Percentiles rank a stretch among this genome's conserved stretches.
phyloP scores from a whole-genome alignment of 2,329 filamentous ascomycete species.

The Periglandula ipomoeae region DNA sequence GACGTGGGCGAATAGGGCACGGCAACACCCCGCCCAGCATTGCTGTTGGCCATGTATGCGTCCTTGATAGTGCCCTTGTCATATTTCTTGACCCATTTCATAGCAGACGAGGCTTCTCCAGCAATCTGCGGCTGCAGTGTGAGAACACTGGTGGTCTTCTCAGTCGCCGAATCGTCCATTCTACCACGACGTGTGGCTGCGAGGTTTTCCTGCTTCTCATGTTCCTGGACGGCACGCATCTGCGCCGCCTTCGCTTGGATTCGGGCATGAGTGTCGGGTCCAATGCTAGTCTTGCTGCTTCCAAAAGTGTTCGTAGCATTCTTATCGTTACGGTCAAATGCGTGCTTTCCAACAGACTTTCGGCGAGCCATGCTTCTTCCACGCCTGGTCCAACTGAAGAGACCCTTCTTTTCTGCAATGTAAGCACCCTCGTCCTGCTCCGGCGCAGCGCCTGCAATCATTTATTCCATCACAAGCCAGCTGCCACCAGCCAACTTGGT shows the following conservation, averaged over 20 bases:
- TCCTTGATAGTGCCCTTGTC: slow-evolving; percentile 81
- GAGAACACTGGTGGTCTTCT: slow-evolving; percentile 82
- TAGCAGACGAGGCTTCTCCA: slow-evolving; percentile 79
- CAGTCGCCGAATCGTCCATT: slow-evolving; percentile 48
- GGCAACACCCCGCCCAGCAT: slow-evolving; percentile 56
- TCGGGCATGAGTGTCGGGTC: slow-evolving; percentile 81
- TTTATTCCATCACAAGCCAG: slow-evolving; percentile 94
- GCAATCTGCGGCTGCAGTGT: slow-evolving; percentile 79
- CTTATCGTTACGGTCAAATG: slow-evolving; percentile 36
- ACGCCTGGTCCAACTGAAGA: slow-evolving; percentile 77
- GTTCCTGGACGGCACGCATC: slow-evolving; percentile 63
- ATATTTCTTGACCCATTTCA: slow-evolving; percentile 96
- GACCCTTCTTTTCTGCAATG: slow-evolving; percentile 89
- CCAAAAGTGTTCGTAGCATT: slow-evolving; percentile 31
- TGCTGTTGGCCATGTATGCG: slow-evolving; percentile 70
- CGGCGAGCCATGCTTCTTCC: slow-evolving; percentile 54
- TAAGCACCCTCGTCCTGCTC: slow-evolving; percentile 80
- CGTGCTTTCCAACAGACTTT: slow-evolving; percentile 60
- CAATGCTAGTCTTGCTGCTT: slow-evolving; percentile 73
- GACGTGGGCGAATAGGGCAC: slow-evolving; percentile 24
- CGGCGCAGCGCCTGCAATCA: slow-evolving; percentile 84
- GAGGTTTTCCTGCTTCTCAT: slow-evolving; percentile 38
- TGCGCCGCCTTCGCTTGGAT: slow-evolving; percentile 87
- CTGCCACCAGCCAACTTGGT: slow-evolving; percentile 71
- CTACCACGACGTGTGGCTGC: slow-evolving; percentile 39